phyloP scores from a whole-genome alignment of 2,329 filamentous ascomycete species.

The Orbilia oligospora region DNA sequence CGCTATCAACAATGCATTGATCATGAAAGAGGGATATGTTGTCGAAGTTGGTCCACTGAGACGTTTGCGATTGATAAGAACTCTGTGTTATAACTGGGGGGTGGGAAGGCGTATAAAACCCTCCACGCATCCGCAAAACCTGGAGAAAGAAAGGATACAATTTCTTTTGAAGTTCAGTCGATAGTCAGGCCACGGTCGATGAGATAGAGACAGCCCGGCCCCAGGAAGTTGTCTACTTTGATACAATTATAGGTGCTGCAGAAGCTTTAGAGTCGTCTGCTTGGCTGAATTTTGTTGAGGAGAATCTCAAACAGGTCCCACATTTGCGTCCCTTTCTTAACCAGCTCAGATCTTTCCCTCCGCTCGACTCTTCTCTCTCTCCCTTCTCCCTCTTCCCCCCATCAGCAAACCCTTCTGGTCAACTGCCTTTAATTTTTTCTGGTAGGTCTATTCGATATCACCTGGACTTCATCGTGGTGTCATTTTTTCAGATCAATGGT shows the following conservation, averaged over 20 bases:
- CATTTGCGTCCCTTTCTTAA: slow-evolving; percentile 43
- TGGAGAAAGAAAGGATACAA: slow-evolving; percentile 31
- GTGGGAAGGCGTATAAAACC: slow-evolving; percentile 42
- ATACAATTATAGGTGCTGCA: slow-evolving; percentile 7
- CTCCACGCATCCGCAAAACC: slow-evolving; percentile 36
- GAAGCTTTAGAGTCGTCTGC: slow-evolving; percentile 26
- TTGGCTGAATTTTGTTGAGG: slow-evolving; percentile 61
- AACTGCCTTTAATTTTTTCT: slow-evolving; percentile 27
- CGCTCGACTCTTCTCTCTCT: not conserved
- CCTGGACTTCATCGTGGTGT: not conserved
- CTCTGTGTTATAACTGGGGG: not conserved
- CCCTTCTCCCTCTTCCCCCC: slow-evolving; percentile 10
- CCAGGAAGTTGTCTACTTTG: slow-evolving; percentile 20
- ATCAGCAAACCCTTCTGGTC: slow-evolving; percentile 12
- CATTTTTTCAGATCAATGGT: slow-evolving; percentile 39
- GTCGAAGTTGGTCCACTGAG: slow-evolving; percentile 41
- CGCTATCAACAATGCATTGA: slow-evolving; percentile 36
- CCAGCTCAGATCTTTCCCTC: slow-evolving; percentile 28
- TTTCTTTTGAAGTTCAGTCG: slow-evolving; percentile 37
- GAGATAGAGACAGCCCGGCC: slow-evolving; percentile 4
- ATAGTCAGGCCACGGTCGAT: slow-evolving; percentile 58
- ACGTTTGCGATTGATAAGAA: slow-evolving; percentile 47
- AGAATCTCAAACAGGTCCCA: slow-evolving; percentile 31
- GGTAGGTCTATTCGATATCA: slow-evolving; percentile 16
- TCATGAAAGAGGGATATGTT: slow-evolving; percentile 45